Conservation (phyloP, 768 basidiomycete genomes). For the Xerocomus potaroensis region DNA sequence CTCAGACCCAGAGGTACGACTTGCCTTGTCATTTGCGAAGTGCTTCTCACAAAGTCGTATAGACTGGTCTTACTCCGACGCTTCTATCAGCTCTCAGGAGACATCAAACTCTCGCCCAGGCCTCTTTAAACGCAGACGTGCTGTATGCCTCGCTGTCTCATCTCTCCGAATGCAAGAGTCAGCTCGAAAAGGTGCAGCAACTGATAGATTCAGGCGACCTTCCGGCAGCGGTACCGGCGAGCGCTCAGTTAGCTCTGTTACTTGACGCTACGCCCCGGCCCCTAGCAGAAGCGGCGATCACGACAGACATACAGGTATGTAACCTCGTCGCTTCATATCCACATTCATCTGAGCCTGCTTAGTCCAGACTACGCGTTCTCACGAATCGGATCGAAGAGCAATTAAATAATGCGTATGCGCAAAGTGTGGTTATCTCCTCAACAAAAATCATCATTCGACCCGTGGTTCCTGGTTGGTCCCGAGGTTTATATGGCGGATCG, state of each 20-base stretch:
- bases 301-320: constrained; percentile 56
- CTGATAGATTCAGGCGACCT: constrained; percentile 57
- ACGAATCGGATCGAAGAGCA: constrained; percentile 66
- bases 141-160: constrained; percentile 50
- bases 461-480: constrained; percentile 44
- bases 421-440: constrained; percentile 50
- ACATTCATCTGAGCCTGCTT: constrained; percentile 2
- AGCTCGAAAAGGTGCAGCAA: constrained; percentile 40
- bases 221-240: constrained; percentile 54
- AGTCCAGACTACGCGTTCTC: constrained; percentile 55
- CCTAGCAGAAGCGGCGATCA: constrained; percentile 48
- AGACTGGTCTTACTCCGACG: constrained; percentile 68
- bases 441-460: constrained; percentile 47
- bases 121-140: constrained; percentile 51
- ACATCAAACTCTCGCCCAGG: constrained; percentile 63
- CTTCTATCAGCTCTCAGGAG: constrained; percentile 50
- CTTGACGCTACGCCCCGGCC: constrained; percentile 48
- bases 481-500: constrained; percentile 23
- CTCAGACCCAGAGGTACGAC: constrained; percentile 55
- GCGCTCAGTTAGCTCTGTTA: constrained; percentile 38
- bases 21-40: constrained; percentile 2
- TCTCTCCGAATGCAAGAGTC: constrained; percentile 48
- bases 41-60: constrained; percentile 10
- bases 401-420: constrained; percentile 61
- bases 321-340: not conserved